Evolutionary conservation across 2,329 filamentous ascomycete genomes (phyloP).

Genomic region (Fusarium sacchari): DNA sequence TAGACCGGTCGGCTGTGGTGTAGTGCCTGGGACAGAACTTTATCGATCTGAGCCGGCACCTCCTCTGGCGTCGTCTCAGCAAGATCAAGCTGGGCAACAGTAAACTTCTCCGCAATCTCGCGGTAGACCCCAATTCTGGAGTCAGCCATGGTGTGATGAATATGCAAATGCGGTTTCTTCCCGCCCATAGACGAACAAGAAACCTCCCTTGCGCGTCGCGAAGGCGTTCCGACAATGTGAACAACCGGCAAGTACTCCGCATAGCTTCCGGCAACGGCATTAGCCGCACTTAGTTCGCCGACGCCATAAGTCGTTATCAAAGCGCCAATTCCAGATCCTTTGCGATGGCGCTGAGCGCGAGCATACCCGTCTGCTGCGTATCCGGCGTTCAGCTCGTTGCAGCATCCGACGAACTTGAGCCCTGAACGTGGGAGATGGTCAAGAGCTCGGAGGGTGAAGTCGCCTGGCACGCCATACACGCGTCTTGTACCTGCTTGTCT

Average conservation of each 20-base stretch:
- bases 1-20: constrained; percentile 2
- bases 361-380: constrained; percentile 28
- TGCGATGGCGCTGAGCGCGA: background rate
- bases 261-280: constrained; percentile 20
- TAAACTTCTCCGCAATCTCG: constrained; percentile 13
- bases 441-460: constrained; percentile 11
- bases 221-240: constrained; percentile 19
- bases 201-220: background rate
- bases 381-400: constrained; percentile 19
- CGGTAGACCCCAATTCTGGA: background rate
- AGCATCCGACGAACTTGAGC: constrained; percentile 13
- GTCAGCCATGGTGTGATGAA: constrained; percentile 13
- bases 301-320: constrained; percentile 15
- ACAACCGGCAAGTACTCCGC: constrained; percentile 6
- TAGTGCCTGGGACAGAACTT: background rate
- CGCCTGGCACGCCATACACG: constrained; percentile 16
- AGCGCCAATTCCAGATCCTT: background rate
- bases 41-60: background rate
- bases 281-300: constrained; percentile 13
- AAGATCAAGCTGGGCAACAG: constrained; percentile 10
- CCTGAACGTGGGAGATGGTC: constrained; percentile 1
- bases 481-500: constrained; percentile 2
- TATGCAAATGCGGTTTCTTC: background rate
- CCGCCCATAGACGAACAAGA: fast-evolving
- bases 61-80: background rate